Evolutionary conservation across 805 yeast species (phyloP), one percentile per base, ranked within the genome.

Genomic region (Pichia cabralensis): DNA sequence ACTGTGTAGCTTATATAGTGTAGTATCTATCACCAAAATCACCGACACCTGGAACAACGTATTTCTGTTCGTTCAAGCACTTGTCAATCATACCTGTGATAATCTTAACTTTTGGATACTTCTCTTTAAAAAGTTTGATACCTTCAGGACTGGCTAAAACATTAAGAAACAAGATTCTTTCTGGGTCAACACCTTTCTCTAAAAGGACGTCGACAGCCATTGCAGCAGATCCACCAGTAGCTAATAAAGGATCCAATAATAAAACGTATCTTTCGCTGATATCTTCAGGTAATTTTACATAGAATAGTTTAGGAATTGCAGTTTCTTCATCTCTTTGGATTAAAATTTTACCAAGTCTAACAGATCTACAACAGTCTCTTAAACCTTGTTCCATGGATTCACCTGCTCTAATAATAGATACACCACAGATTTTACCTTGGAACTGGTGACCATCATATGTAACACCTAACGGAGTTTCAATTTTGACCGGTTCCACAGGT

Each of bases 291-390:
- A 92, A 69, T 57, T 92, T 92, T 49, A 83, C 96, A 58, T 88
- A 92, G 61, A 80, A 92, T 36, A 92, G 64, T 56, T 85, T 83
- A 28, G 98, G 96, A 48, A 71, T 59, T 3, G 96, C 95, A 18
- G 97, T 92, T 61, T 92, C 98, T 62, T 92, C 99, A 53, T 92
- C 96, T 61, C 99, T 74, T 65, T 92, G 99, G 48, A 92, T 92
- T 53, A 92, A 67, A 47, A 92, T 89, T 66, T 92, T 92, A 35
- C 99, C 99, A 41, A 92, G 82, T 53, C 97, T 71, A 25, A 92
- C 98, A 9, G 94, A 80, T 45, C 98, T 73, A 58, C 97, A 86
- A 61, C 98, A 89, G 57, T 89, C 97, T 58, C 99, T 76, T 44
- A 92, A 67, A 22, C 97, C 98, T 68, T 85, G 94, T 61, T 92